Base-by-base conservation (phyloP, 352 stramenopile genomes). In the Globisporangium abappressorium region DNA sequence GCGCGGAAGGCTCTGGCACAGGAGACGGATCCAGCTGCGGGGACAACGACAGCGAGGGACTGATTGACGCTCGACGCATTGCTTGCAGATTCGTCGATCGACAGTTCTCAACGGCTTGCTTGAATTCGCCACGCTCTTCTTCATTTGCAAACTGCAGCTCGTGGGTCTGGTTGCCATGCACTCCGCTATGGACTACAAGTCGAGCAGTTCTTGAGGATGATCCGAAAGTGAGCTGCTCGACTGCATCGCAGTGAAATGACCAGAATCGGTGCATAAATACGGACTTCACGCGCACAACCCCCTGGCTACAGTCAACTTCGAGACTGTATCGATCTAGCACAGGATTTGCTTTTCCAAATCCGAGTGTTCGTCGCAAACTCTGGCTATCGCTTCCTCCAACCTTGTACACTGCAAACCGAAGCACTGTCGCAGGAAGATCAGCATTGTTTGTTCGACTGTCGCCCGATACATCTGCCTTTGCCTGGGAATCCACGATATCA, bases 261-360 rank as follows among this genome's bases (percentile, higher is more conserved):
- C 84, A 93, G 57, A 84, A 90, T 11, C 84, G 82, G 67, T 93
- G 84, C 82, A 91, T 91, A 59, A 93, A 92, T 6, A 95, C 85
- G 3, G 84, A 93, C 64, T 93, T 93, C 11, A 87, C 81, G 54
- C 79, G 82, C 34, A 94, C 82, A 18, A 93, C 77, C 30, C 81
- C 80, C 67, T 92, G 83, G 24, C 76, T 72, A 47, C 82, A 88
- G 70, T 93, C 83, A 12, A 95, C 77, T 64, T 93, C 84, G 22
- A 95, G 70, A 9, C 84, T 93, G 67, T 92, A 95, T 3, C 87
- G 80, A 63, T 95, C 82, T 6, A 93, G 65, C 26, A 91, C 70
- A 9, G 85, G 80, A 58, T 93, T 92, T 20, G 81, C 78, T 56
- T 86, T 87, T 2, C 81, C 77, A 69, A 93, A 92, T 5, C 81